Evolutionary conservation across 805 yeast genomes (phyloP).

Genomic region (Phaffomyces antillensis): DNA sequence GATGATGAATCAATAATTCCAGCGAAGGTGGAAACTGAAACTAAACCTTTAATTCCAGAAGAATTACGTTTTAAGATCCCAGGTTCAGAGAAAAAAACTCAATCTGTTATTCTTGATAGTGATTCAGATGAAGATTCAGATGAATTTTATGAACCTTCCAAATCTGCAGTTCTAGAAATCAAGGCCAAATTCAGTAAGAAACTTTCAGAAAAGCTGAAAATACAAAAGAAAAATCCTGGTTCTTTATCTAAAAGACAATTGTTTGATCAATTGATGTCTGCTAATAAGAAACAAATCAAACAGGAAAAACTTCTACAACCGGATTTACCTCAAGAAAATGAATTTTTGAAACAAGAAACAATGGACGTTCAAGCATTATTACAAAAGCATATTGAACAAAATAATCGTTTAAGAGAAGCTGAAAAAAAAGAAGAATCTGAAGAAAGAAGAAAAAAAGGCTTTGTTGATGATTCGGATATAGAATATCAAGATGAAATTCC

Average conservation of each 20-base stretch:
- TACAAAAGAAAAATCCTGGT: slow-evolving; percentile 9
- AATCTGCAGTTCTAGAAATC: slow-evolving; percentile 28
- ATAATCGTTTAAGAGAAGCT: slow-evolving; percentile 25
- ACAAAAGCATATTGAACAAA: slow-evolving; percentile 17
- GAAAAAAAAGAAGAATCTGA: slow-evolving; percentile 31
- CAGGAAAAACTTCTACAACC: slow-evolving; percentile 40
- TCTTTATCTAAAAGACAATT: slow-evolving; percentile 24
- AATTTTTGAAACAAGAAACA: slow-evolving; percentile 17
- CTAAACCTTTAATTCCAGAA: background rate
- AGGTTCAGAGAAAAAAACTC: slow-evolving; percentile 2
- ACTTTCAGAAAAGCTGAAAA: slow-evolving; percentile 7
- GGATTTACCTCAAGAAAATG: slow-evolving; percentile 31
- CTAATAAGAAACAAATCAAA: slow-evolving; percentile 43
- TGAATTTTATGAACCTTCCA: slow-evolving; percentile 18
- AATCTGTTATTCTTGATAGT: slow-evolving; percentile 12
- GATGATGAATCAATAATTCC: slow-evolving; percentile 5
- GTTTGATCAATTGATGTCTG: slow-evolving; percentile 31
- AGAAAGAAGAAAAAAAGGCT: slow-evolving; percentile 16
- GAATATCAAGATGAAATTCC: slow-evolving; percentile 5
- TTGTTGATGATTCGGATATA: slow-evolving; percentile 5
- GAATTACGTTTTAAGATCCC: background rate
- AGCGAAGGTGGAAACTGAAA: background rate
- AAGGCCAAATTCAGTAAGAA: slow-evolving; percentile 28
- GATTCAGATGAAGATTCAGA: slow-evolving; percentile 17
- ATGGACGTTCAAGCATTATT: slow-evolving; percentile 18